Evolutionary conservation across 2,329 filamentous ascomycete species (phyloP).

Genomic region (Lachnellula subtilissima): DNA sequence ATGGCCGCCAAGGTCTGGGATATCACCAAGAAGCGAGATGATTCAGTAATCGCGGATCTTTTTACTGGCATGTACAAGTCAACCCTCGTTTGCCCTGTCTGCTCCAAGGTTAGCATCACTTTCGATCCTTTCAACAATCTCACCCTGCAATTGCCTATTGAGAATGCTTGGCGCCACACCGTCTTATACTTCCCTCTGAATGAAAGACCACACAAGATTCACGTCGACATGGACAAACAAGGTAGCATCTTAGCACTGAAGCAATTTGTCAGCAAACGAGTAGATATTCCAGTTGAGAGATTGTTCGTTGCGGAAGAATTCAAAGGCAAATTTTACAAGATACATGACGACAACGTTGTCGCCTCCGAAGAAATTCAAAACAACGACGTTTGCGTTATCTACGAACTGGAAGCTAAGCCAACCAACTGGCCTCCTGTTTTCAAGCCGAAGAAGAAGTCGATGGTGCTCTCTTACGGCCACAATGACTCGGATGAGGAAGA

Average conservation of each 20-base stretch:
- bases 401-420: slow-evolving; percentile 73
- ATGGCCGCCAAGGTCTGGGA: slow-evolving; percentile 88
- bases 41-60: slow-evolving; percentile 90
- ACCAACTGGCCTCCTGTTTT: slow-evolving; percentile 68
- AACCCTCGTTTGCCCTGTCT: slow-evolving; percentile 85
- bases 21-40: slow-evolving; percentile 87
- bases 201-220: slow-evolving; percentile 63
- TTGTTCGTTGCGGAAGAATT: slow-evolving; percentile 83
- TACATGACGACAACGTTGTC: slow-evolving; percentile 65
- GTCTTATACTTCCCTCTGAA: slow-evolving; percentile 76
- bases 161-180: slow-evolving; percentile 71
- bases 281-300: slow-evolving; percentile 58
- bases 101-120: slow-evolving; percentile 94
- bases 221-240: slow-evolving; percentile 76
- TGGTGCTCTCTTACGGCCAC: slow-evolving; percentile 41
- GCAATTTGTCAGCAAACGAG: slow-evolving; percentile 62
- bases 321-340: slow-evolving; percentile 78
- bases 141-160: slow-evolving; percentile 83
- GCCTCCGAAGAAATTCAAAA: slow-evolving; percentile 67
- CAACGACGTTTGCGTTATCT: slow-evolving; percentile 62
- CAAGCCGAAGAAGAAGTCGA: slow-evolving; percentile 37
- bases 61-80: slow-evolving; percentile 99
- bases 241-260: slow-evolving; percentile 65
- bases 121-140: slow-evolving; percentile 97
- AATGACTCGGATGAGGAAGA: slow-evolving; percentile 43